phyloP scores from a whole-genome alignment of 176 grass and related monocot genomes.

The Avena sativa region DNA sequence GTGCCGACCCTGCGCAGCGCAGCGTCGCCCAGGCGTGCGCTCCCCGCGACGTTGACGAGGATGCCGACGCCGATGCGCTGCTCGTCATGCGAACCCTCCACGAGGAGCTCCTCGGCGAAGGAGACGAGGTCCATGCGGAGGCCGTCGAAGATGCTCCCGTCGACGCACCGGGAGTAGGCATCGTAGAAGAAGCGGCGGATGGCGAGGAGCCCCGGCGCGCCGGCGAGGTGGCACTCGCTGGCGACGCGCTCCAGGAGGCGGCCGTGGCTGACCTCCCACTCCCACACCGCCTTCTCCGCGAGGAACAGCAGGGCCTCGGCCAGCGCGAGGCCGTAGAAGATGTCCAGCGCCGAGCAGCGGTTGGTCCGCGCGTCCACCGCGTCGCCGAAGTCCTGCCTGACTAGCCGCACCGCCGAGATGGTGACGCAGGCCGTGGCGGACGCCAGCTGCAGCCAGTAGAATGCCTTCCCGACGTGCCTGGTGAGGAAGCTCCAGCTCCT shows the following conservation, averaged over 20 bases:
- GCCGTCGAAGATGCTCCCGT: slow-evolving; percentile 73
- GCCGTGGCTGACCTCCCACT: slow-evolving; percentile 67
- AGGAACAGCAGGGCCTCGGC: slow-evolving; percentile 77
- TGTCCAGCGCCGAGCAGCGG: slow-evolving; percentile 57
- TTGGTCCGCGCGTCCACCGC: slow-evolving; percentile 48
- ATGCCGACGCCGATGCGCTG: slow-evolving; percentile 65
- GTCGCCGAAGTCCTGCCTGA: slow-evolving; percentile 66
- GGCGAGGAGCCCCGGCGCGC: slow-evolving; percentile 50
- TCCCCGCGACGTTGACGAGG: slow-evolving; percentile 52
- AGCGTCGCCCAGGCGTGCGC: slow-evolving; percentile 33
- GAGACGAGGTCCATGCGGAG: slow-evolving; percentile 75
- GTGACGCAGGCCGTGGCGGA: slow-evolving; percentile 66
- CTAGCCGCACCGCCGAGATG: slow-evolving; percentile 58
- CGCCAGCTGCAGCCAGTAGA: slow-evolving; percentile 83
- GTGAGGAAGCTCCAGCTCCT: slow-evolving; percentile 64
- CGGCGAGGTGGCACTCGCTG: slow-evolving; percentile 58
- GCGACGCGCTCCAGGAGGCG: slow-evolving; percentile 62
- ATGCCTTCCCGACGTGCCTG: slow-evolving; percentile 52
- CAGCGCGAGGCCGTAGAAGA: slow-evolving; percentile 74
- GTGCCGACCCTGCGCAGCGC: slow-evolving; percentile 56
- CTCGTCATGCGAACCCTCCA: slow-evolving; percentile 60
- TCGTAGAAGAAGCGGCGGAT: slow-evolving; percentile 82
- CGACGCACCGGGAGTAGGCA: slow-evolving; percentile 71
- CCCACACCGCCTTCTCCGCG: slow-evolving; percentile 70
- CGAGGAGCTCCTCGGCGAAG: slow-evolving; percentile 67